Evolutionary conservation across 2,329 filamentous ascomycete species (phyloP), one percentile per base, ranked within the genome.

Genomic region (Ophiostoma tasmaniense): DNA sequence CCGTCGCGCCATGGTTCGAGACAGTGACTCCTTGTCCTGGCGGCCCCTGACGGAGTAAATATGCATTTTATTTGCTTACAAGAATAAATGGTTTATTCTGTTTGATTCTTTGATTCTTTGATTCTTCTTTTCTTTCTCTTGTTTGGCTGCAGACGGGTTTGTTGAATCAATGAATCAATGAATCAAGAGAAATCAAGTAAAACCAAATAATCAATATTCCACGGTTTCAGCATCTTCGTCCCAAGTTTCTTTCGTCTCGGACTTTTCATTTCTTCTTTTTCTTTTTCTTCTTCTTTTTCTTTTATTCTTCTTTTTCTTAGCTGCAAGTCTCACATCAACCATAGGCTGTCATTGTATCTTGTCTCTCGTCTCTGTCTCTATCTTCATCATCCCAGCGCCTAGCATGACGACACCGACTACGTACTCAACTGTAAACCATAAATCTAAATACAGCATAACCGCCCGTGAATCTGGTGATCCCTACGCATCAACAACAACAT

Each of bases 1-100:
- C 22, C 55, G 55, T 61, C 55, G 55, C 55, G 55, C 55, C 55
- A 61, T 30, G 25, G 55, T 61, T 61, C 55, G 55, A 61, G 25
- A 61, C 55, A n/a, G n/a, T n/a, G 17, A 25, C n/a, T 17, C 10
- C 50, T 55, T 33, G 33, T 33, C 50, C 50, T 55, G 50, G 17
- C n/a, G 5, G 14, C 61, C 61, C 61, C 61, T 64, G 61, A 14
- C 20, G 20, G 59, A 11, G 59, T 37, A 37, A 64, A 64, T 64
- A 64, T 10, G 13, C 30, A 10, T 64, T 64, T 37, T 37, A 37
- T 64, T 37, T 37, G 61, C 22, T 37, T 64, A 64, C 33, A 64
- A 22, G 33, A 22, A 22, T 64, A 64, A 64, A 37, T 64, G 33
- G 20, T 22, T 37, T 37, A 64, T 39, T 64, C 55, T 45, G n/a